Evolutionary conservation across 1,284 basidiomycete genomes (phyloP).

Genomic region (Tausonia pullulans): DNA sequence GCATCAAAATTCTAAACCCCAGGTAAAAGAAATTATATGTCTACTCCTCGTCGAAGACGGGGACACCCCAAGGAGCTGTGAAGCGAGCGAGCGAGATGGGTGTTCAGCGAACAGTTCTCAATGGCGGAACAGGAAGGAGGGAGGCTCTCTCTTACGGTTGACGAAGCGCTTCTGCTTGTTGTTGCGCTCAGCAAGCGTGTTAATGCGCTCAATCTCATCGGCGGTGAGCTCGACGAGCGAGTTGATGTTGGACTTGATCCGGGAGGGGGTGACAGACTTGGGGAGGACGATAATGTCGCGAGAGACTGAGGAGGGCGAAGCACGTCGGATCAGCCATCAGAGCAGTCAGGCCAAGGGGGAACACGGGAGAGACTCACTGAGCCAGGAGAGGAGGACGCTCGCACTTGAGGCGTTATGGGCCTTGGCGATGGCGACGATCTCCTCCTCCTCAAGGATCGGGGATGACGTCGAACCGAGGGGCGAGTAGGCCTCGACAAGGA

Average conservation of each 20-base stretch:
- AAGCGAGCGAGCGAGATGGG: neutral
- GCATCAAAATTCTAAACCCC: too few species aligned
- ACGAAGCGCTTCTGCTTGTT: neutral
- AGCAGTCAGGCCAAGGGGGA: neutral
- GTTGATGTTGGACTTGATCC: conserved; percentile 35
- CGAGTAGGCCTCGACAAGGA: conserved; percentile 66
- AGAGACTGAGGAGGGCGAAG: neutral
- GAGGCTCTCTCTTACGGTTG: neutral
- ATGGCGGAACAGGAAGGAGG: neutral
- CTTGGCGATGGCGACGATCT: conserved; percentile 50
- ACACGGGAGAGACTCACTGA: conserved; percentile 23
- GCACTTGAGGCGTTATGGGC: conserved; percentile 60
- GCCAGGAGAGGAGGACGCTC: conserved; percentile 69
- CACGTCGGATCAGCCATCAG: neutral
- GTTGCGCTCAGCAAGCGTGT: conserved; percentile 24
- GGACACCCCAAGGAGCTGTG: neutral
- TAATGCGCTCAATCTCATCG: conserved; percentile 29
- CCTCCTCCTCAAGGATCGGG: conserved; percentile 50
- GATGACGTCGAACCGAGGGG: conserved; percentile 58
- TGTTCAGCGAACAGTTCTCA: neutral
- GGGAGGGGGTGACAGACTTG: conserved; percentile 36
- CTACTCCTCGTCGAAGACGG: neutral
- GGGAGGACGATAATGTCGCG: conserved; percentile 29
- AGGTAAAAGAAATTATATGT: too few species aligned
- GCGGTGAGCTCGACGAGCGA: conserved; percentile 29